phyloP scores from a whole-genome alignment of 805 yeast species.

The Lipomyces yamadae region DNA sequence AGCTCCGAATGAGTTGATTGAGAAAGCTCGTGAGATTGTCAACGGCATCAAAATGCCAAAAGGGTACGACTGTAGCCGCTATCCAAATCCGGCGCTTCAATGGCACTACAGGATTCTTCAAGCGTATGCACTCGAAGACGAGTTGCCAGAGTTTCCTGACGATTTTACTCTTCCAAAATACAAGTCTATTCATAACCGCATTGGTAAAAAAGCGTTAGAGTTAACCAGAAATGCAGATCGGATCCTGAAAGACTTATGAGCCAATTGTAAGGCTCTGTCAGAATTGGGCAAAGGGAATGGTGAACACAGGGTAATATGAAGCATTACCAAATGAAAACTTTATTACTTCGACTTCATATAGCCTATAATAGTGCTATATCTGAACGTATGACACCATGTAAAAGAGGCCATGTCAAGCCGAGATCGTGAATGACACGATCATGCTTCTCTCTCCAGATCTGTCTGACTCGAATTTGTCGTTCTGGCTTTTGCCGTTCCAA shows the following conservation, averaged over 20 bases:
- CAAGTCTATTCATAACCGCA: conserved; percentile 35
- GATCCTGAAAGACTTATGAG: not conserved
- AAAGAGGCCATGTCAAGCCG: not conserved
- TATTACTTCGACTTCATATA: no score
- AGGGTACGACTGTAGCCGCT: conserved; percentile 62
- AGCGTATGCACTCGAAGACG: conserved; percentile 66
- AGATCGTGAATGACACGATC: not conserved
- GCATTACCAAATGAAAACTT: no score
- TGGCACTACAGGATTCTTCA: conserved; percentile 69
- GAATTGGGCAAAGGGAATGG: not conserved
- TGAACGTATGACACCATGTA: not conserved
- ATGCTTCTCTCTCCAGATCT: not conserved
- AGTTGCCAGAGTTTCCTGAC: conserved; percentile 44
- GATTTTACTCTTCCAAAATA: conserved; percentile 39
- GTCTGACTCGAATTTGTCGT: not conserved
- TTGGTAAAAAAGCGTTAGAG: conserved; percentile 1
- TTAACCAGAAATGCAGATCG: not conserved
- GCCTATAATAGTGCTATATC: not conserved
- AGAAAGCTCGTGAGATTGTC: conserved; percentile 44
- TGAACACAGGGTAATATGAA: not conserved
- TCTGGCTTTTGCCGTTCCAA: conserved; percentile 43
- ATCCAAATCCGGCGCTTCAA: conserved; percentile 67
- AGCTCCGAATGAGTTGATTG: conserved; percentile 40
- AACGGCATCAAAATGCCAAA: conserved; percentile 52
- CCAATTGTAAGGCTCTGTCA: not conserved